Conservation (phyloP, 306 rosid species). For the Vicia villosa region DNA sequence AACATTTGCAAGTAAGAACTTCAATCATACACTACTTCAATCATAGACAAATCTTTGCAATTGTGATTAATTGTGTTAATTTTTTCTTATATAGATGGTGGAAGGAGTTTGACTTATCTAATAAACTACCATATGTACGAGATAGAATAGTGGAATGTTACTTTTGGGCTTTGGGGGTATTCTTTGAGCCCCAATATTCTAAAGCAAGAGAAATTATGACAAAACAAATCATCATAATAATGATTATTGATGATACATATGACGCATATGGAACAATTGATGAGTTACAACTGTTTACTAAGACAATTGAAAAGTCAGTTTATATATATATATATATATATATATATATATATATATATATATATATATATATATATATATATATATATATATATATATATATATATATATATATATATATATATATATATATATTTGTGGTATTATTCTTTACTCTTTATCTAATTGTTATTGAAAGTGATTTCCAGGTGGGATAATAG, state of each 20-base stretch:
- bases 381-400: too few relatives aligned
- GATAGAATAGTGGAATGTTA: conserved; percentile 34
- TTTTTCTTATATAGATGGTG: background rate
- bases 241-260: conserved; percentile 7
- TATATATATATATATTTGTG: too few relatives aligned
- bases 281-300: background rate
- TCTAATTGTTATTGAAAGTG: too few relatives aligned
- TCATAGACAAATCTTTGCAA: background rate
- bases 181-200: conserved; percentile 30
- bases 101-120: background rate
- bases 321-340: background rate
- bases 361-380: too few relatives aligned
- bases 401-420: too few relatives aligned
- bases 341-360: too few relatives aligned
- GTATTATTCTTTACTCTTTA: too few relatives aligned
- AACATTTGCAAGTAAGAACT: conserved; percentile 32
- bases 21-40: background rate
- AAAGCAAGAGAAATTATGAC: conserved; percentile 24
- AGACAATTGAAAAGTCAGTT: background rate
- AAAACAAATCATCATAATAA: background rate
- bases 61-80: background rate
- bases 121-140: conserved; percentile 13
- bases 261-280: background rate
- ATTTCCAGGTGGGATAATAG: background rate
- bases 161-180: conserved; percentile 12